phyloP scores from a whole-genome alignment of 2,329 filamentous ascomycete genomes.

The Elsinoe ampelina region DNA sequence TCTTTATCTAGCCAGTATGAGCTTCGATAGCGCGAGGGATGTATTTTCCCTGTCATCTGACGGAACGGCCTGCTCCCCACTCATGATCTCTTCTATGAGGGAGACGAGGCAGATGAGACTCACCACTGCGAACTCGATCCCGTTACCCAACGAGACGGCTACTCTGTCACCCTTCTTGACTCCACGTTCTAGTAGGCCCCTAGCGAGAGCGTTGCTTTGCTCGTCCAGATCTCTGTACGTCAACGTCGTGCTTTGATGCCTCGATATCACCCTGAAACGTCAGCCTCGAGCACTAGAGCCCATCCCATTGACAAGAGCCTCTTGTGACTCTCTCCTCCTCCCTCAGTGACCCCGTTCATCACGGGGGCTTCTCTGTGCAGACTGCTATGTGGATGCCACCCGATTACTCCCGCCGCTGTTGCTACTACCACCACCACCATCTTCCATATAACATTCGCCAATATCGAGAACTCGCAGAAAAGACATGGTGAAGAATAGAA shows the following conservation, averaged over 20 bases:
- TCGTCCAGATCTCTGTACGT: slow-evolving; percentile 69
- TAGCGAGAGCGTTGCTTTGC: slow-evolving; percentile 65
- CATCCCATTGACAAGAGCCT: background rate
- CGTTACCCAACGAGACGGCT: slow-evolving; percentile 78
- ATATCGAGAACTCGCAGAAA: background rate
- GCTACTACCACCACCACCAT: no score
- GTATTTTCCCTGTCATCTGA: no score
- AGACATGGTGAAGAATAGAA: background rate
- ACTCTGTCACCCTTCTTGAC: slow-evolving; percentile 77
- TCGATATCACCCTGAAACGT: slow-evolving; percentile 44
- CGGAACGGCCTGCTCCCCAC: no score
- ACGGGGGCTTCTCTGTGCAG: no score
- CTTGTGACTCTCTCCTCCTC: background rate
- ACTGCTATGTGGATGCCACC: no score
- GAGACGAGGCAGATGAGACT: background rate
- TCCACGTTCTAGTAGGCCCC: slow-evolving; percentile 56
- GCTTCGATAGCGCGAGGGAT: no score
- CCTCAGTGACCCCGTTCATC: background rate
- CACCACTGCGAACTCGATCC: slow-evolving; percentile 70
- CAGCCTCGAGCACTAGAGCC: background rate
- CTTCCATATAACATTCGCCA: no score
- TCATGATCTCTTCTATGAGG: no score
- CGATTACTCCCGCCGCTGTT: no score
- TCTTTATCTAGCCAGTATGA: background rate
- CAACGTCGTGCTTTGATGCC: slow-evolving; percentile 53